Base-by-base conservation (phyloP, 306 rosid species). In the Cucurbita pepo region DNA sequence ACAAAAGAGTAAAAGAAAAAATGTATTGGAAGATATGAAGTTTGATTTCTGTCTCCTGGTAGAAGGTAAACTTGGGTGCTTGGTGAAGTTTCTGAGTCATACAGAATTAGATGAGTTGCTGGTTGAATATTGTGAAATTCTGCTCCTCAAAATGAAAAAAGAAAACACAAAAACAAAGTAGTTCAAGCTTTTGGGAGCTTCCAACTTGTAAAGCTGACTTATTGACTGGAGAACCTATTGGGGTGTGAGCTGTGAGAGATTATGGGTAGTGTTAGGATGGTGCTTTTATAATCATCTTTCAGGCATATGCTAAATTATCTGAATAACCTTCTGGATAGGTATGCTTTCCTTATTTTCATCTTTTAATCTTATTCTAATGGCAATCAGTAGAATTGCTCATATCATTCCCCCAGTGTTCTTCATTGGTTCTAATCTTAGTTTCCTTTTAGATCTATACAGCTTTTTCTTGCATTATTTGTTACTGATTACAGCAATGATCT, bases 141-240 rank as follows among this genome's bases (percentile, higher is more conserved):
- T 45, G 70, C 51, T 71, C 75, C 60, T 69, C 38, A 82, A 64
- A 79, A 52, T 15, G 21, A 52, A 50, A 15, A 15, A 50, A 48
- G 12, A 4, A 48, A 50, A 25, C 25, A 25, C 25, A 3, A 52
- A 52, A 51, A 16, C 36, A 37, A 14, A 75, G 82, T 78, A 76
- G 70, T 79, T 76, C 75, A 78, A 76, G 77, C 77, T 57, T 82
- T 82, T 72, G 78, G 83, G 80, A 65, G 86, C 79, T 80, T 8
- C 78, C 85, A 78, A 90, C 89, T 77, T 90, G 94, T 86, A 85
- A 88, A 90, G 83, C 85, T 80, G 88, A 90, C 96, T 77, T 82
- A 77, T 85, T 88, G 86, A 82, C 91, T 74, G 85, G 86, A 81
- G 84, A 88, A 82, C 76, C 77, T 76, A 83, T 74, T 71, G 87